Evolutionary conservation across 1,139 yeast genomes (phyloP), one percentile per base, ranked within the genome.

Genomic region (Hemisphaericaspora xylofermentans): DNA sequence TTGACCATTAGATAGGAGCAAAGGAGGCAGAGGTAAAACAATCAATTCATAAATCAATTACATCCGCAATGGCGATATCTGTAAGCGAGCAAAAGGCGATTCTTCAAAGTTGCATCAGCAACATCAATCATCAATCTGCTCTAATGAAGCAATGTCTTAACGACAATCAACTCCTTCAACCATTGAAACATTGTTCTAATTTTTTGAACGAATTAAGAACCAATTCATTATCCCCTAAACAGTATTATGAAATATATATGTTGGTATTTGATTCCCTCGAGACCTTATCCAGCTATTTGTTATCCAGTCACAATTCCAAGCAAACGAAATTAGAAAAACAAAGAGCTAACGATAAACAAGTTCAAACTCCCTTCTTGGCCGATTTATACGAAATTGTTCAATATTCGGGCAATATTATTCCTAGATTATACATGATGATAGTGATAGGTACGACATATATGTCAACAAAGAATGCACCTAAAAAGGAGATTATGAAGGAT

Each of bases 331-430:
- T 43, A 29, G 42, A 41, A 43, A 41, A 32, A 15, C 32, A 26
- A 6, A 24, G 30, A 6, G 39, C 38, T 14, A 16, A 21, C 4
- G 34, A 38, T 16, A 28, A 25, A 22, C 24, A 16, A 3, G 14
- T 9, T 14, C 39, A 36, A n/a, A 29, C 76, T 32, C 85, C 88
- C 44, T 94, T 91, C 61, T 67, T 93, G 45, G 89, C 95, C 1
- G 98, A 93, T 60, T 70, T 93, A 43, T 93, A 93, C 58, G 98
- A 93, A 57, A 72, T 93, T 60, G 98, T 93, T 3, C 98, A 93
- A 60, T 94, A 93, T 59, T 89, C 96, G 1, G 96, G 94, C 1
- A 93, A 89, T 62, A 88, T 94, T 32, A 76, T 93, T 13, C 98
- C 98, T 3, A 74, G 98, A 44, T 70, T 93, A 43, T 93, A 94